Evolutionary conservation across 2,329 filamentous ascomycete genomes (phyloP), one percentile per base, ranked within the genome.

Genomic region (Aspergillus carbonarius): DNA sequence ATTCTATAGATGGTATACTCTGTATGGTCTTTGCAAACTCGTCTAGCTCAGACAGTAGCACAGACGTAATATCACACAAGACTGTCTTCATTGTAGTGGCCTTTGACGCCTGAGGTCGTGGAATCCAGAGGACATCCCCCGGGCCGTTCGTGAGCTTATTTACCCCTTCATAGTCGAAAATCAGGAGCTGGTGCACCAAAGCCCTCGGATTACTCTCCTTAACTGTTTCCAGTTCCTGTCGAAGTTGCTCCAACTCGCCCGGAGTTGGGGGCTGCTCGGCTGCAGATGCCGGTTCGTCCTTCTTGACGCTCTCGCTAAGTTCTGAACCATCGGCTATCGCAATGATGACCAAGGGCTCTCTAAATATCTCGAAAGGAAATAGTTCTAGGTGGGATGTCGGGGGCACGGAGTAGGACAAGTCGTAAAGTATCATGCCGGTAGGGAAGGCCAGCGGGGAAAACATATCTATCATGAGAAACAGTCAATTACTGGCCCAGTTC

Each of bases 371-470:
- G 79, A 97, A 97, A 1, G 95, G 93, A 37, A 89, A 89, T 40
- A 96, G 79, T 18, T 91, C 84, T 44, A 91, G 81, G 71, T 96
- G 91, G 32, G 91, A 91, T 32, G 87, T 83, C n/a, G 90, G 87
- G 23, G 92, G 89, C 56, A 89, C 81, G 69, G 92, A 88, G 60
- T 90, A 92, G 58, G 90, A 88, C 62, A 97, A 84, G 73, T 96
- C 90, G 82, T 95, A 97, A 68, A 97, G 83, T 61, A 98, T 89
- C 69, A 88, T 87, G 60, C 93, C 93, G 66, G 88, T 85, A 10
- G 92, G 92, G 74, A 95, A 96, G 13, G 90, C 91, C 69, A 95
- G 80, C 40, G 93, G 93, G 59, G 92, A 96, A 77, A 98, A 97
- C 88, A 95, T 93, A 76, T 92, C 92, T 96, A 74, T 54, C 60